Evolutionary conservation across 495 filamentous ascomycete genomes (phyloP).

Genomic region (Amphirosellinia nigrospora): DNA sequence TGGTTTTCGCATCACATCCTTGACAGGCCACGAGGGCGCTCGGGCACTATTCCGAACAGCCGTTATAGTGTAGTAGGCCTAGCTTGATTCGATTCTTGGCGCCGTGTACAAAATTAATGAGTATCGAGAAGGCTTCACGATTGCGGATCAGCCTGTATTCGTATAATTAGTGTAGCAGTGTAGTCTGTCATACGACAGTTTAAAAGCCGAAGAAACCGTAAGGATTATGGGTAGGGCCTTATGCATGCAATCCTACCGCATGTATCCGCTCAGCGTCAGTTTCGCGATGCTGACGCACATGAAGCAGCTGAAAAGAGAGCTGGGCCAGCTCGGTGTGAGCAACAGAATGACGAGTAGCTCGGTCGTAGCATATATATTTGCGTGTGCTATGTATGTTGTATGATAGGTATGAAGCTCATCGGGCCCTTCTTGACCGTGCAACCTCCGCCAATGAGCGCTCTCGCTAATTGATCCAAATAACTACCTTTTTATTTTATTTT

Average conservation of each 20-base stretch:
- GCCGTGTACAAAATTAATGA: constrained; percentile 11
- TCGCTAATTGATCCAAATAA: not conserved
- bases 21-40: constrained; percentile 16
- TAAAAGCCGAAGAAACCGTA: not conserved
- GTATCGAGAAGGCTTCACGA: not conserved
- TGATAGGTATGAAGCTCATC: not conserved
- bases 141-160: constrained; percentile 4
- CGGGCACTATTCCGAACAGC: constrained; percentile 11
- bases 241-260: not conserved
- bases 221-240: not conserved
- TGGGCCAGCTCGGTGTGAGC: not conserved
- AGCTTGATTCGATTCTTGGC: constrained; percentile 14
- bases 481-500: not conserved
- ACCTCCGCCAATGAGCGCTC: not conserved
- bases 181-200: not conserved
- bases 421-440: not conserved
- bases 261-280: not conserved
- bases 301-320: constrained; percentile 20
- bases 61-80: not conserved
- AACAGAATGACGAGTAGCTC: not conserved
- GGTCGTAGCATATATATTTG: not conserved
- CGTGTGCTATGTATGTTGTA: not conserved
- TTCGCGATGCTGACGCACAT: not conserved
- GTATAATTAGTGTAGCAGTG: no score
- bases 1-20: constrained; percentile 7